These are phyloP conservation scores for Hypoxylon fragiforme DNA, from an alignment of 495 filamentous ascomycete genomes.

Conservation along the genomic window DNA sequence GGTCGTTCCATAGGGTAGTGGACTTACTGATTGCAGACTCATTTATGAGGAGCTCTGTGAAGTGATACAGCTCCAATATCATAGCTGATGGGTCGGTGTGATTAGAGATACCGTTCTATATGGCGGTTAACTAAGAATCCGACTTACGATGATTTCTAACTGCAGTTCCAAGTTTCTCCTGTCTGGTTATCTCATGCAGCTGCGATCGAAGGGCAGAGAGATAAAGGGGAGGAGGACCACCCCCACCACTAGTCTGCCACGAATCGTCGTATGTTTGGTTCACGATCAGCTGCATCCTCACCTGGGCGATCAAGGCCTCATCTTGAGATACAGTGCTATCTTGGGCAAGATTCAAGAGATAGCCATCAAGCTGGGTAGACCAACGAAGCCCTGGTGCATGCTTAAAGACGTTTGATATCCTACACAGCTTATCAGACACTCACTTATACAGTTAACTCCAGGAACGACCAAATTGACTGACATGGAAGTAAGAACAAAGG, in stretches of 20 bases:
- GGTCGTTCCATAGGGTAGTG: slow-evolving; percentile 4
- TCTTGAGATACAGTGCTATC: slow-evolving; percentile 54
- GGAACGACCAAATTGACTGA: no score
- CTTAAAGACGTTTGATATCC: slow-evolving; percentile 49
- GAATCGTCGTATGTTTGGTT: slow-evolving; percentile 36
- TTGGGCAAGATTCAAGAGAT: slow-evolving; percentile 48
- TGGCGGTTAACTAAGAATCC: no score
- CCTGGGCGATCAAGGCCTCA: slow-evolving; percentile 52
- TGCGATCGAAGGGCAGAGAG: slow-evolving; percentile 49
- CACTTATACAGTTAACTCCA: not conserved
- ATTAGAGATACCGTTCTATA: no score
- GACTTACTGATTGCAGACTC: slow-evolving; percentile 43
- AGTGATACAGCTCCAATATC: slow-evolving; percentile 42
- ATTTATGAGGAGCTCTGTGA: slow-evolving; percentile 49
- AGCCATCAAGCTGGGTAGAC: slow-evolving; percentile 58
- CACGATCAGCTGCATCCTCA: slow-evolving; percentile 49
- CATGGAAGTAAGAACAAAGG: slow-evolving; percentile 57
- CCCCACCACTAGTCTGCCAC: slow-evolving; percentile 37
- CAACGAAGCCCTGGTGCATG: slow-evolving; percentile 54
- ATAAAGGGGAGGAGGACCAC: slow-evolving; percentile 44
- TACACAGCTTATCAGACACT: slow-evolving; percentile 22
- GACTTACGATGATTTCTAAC: slow-evolving; percentile 48
- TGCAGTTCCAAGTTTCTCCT: slow-evolving; percentile 39
- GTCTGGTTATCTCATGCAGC: slow-evolving; percentile 41
- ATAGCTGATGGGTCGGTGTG: slow-evolving; percentile 43